A percentile compares a stretch with the other conserved stretches of the same genome.
Conservation (phyloP, 2,329 filamentous ascomycete genomes). For the Grosmannia clavigera region DNA sequence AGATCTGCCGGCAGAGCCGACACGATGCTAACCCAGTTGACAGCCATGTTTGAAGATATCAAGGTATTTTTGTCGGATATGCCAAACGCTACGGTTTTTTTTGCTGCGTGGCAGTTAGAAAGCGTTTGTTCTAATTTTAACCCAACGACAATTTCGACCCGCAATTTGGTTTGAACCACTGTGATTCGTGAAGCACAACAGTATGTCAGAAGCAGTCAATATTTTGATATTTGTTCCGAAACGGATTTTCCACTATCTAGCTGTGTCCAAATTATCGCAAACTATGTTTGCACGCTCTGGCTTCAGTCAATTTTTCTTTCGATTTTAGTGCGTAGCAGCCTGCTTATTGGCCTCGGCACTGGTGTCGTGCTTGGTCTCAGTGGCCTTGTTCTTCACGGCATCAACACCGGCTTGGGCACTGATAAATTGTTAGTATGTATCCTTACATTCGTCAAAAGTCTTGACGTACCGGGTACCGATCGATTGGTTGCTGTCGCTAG, state of each 20-base stretch:
- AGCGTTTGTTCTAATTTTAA: no score
- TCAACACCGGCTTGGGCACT: constrained; percentile 19
- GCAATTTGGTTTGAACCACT: no score
- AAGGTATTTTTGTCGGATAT: background rate
- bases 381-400: constrained; percentile 23
- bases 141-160: no score
- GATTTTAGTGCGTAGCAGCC: constrained; percentile 22
- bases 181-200: no score
- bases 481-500: constrained; percentile 39
- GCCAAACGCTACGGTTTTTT: no score
- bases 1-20: constrained; percentile 36
- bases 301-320: background rate
- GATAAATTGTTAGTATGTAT: constrained; percentile 5
- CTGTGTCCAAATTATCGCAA: background rate
- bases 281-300: no score
- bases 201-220: no score
- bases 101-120: no score
- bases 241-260: no score
- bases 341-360: constrained; percentile 27
- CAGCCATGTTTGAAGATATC: background rate
- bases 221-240: no score
- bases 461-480: constrained; percentile 29
- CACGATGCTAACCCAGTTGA: background rate
- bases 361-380: constrained; percentile 19
- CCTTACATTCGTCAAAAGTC: background rate